Percentiles rank a stretch among this genome's conserved stretches.
Evolutionary conservation across 2,329 filamentous ascomycete genomes (phyloP).

Genomic region (Penicillium sp.): DNA sequence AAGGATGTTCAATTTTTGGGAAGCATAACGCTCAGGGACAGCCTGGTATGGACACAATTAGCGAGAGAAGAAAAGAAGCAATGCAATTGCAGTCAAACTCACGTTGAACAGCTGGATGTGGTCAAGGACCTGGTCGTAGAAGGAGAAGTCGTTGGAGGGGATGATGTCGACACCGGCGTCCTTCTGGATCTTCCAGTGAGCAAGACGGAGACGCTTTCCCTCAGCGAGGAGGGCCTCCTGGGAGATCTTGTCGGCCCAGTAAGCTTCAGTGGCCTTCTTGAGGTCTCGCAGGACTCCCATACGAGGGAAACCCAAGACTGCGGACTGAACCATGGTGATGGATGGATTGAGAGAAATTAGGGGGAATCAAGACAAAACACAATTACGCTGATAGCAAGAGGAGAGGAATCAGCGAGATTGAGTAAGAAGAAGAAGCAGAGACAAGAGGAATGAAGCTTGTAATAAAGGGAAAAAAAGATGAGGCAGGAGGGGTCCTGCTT

Average conservation of each 20-base stretch:
- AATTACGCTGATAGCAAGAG: slow-evolving; percentile 5
- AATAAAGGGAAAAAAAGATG: background rate
- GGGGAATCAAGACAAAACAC: too few species aligned
- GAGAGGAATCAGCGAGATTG: background rate
- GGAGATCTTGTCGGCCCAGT: slow-evolving; percentile 92
- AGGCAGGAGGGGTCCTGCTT: background rate
- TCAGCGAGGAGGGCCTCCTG: slow-evolving; percentile 86
- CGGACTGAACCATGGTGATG: slow-evolving; percentile 25
- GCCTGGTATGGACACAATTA: slow-evolving; percentile 52
- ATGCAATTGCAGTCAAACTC: slow-evolving; percentile 39
- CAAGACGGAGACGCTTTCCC: slow-evolving; percentile 93
- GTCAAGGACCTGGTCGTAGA: slow-evolving; percentile 95
- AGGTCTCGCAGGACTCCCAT: slow-evolving; percentile 98
- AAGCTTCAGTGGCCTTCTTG: slow-evolving; percentile 99
- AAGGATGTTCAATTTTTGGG: slow-evolving; percentile 78
- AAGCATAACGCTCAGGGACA: slow-evolving; percentile 88
- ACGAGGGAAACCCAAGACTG: slow-evolving; percentile 96
- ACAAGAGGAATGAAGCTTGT: background rate
- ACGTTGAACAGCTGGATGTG: slow-evolving; percentile 98
- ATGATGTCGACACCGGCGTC: slow-evolving; percentile 96
- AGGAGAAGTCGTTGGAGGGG: slow-evolving; percentile 98
- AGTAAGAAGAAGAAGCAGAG: background rate
- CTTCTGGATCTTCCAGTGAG: slow-evolving; percentile 99
- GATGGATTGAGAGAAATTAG: background rate
- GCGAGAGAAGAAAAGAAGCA: slow-evolving; percentile 16